These are phyloP conservation scores for Typha latifolia DNA, from an alignment of 176 grass and related monocot species.

Conservation along the genomic window DNA sequence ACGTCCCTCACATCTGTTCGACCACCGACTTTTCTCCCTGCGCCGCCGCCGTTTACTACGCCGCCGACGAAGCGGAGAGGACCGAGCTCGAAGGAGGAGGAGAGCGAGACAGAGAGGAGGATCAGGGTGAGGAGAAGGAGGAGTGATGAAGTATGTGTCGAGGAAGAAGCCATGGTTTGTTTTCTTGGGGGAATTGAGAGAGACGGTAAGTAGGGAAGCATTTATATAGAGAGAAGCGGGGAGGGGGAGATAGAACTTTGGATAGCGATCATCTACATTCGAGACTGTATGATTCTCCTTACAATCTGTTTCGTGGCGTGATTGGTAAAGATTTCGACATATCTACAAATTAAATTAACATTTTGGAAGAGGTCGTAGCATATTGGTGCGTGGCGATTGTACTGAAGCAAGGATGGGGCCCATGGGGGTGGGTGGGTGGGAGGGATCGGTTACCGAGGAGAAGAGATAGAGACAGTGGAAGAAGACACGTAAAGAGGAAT, in stretches of 20 bases:
- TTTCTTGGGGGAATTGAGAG: no score
- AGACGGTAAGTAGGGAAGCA: no score
- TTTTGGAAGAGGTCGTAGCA: no score
- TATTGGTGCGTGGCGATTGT: no score
- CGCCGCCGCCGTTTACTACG: slow-evolving; percentile 1
- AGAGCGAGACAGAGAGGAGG: neutral
- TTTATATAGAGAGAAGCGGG: no score
- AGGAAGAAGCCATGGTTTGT: neutral
- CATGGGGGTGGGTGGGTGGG: neutral
- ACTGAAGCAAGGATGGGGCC: neutral
- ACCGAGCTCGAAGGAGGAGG: neutral
- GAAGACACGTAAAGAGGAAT: neutral
- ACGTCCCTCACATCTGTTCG: slow-evolving; percentile 52
- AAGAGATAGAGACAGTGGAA: neutral
- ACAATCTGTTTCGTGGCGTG: no score
- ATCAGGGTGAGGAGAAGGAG: neutral
- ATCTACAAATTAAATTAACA: no score
- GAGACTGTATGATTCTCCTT: no score
- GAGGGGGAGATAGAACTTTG: no score
- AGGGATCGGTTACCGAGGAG: neutral
- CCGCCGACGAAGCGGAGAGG: neutral
- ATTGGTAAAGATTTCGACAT: no score
- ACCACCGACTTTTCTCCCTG: slow-evolving; percentile 53
- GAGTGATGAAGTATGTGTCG: neutral
- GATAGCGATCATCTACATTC: no score